Conservation (phyloP, 2,329 filamentous ascomycete genomes). For the Penicillium capsulatum region DNA sequence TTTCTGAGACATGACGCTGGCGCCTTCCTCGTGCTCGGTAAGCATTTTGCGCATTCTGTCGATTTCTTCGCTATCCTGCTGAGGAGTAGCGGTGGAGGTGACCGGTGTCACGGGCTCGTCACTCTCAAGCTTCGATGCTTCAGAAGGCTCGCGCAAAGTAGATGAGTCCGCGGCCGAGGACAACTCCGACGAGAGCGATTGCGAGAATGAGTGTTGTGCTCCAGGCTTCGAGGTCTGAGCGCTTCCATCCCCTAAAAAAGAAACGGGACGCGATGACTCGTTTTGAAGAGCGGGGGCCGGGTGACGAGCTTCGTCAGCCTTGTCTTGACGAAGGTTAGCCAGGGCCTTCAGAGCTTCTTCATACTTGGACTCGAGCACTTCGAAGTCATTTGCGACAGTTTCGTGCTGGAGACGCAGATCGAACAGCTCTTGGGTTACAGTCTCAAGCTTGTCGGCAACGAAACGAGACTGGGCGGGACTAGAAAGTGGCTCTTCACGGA, state of each 20-base stretch:
- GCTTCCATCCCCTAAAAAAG: conserved; percentile 78
- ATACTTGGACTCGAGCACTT: conserved; percentile 80
- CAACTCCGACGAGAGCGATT: conserved; percentile 89
- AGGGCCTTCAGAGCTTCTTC: conserved; percentile 79
- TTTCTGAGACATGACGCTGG: conserved; percentile 67
- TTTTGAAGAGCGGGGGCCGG: conserved; percentile 40
- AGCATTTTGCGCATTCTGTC: conserved; percentile 67
- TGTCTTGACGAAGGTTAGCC: conserved; percentile 74
- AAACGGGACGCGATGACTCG: conserved; percentile 58
- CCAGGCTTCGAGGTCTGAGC: conserved; percentile 66
- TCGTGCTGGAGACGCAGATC: conserved; percentile 90
- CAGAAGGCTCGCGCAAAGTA: conserved; percentile 58
- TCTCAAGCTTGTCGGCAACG: conserved; percentile 88
- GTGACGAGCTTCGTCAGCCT: conserved; percentile 72
- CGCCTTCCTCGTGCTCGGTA: conserved; percentile 70
- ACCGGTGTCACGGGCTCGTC: conserved; percentile 32
- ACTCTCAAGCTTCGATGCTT: conserved; percentile 35
- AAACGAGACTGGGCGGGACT: conserved; percentile 79
- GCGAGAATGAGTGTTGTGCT: conserved; percentile 71
- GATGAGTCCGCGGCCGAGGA: conserved; percentile 79
- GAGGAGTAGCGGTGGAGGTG: conserved; percentile 30
- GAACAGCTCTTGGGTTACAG: conserved; percentile 83
- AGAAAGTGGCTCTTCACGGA: conserved; percentile 50
- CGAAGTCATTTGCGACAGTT: conserved; percentile 72
- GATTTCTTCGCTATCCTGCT: conserved; percentile 60